These are phyloP conservation scores for Saccharomycopsis hybrid DNA, from an alignment of 1,139 yeast species.

Conservation along the genomic window DNA sequence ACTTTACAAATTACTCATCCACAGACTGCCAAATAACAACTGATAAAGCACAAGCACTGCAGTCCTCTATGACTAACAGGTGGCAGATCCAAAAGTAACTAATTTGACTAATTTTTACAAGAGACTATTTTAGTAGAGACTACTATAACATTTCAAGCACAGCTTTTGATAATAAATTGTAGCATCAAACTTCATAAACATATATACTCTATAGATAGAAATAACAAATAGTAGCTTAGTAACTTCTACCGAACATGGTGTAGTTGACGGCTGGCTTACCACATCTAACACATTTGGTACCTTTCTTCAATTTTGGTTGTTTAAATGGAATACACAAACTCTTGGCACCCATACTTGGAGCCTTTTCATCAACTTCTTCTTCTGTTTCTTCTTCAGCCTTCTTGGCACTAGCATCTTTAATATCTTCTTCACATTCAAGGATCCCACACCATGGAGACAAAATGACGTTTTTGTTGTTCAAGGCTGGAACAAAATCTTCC, in stretches of 20 bases:
- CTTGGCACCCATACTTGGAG: slow-evolving; percentile 99
- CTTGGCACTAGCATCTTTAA: slow-evolving; percentile 85
- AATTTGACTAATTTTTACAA: too few relatives aligned
- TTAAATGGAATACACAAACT: slow-evolving; percentile 93
- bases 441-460: slow-evolving; percentile 97
- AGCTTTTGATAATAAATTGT: too few relatives aligned
- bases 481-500: slow-evolving; percentile 88
- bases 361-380: slow-evolving; percentile 86
- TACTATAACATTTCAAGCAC: too few relatives aligned
- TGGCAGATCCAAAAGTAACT: too few relatives aligned
- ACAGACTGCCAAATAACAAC: too few relatives aligned
- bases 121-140: too few relatives aligned
- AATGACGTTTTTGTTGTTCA: slow-evolving; percentile 86
- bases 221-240: too few relatives aligned
- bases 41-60: too few relatives aligned
- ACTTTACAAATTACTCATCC: too few relatives aligned
- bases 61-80: too few relatives aligned
- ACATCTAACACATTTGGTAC: slow-evolving; percentile 85
- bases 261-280: slow-evolving; percentile 65
- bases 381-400: slow-evolving; percentile 42
- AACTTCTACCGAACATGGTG: slow-evolving; percentile 96
- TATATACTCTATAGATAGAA: too few relatives aligned
- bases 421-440: slow-evolving; percentile 91
- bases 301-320: slow-evolving; percentile 74
- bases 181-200: too few relatives aligned